Evolutionary conservation across 1,284 basidiomycete species (phyloP).

Genomic region (Cryptococcus maquisensis): DNA sequence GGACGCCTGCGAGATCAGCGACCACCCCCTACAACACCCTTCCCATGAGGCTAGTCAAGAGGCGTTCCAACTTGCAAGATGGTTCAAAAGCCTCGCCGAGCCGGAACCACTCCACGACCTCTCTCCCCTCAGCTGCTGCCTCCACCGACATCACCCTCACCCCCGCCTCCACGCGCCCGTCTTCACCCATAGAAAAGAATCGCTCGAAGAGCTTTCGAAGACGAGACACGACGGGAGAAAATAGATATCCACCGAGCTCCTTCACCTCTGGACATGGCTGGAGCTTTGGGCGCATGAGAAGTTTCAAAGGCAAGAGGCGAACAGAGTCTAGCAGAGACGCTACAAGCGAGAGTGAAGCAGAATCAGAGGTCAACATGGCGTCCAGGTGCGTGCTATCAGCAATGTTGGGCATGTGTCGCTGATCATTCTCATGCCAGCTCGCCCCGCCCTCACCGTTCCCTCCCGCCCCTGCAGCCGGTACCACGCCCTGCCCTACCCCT

Average conservation of each 20-base stretch:
- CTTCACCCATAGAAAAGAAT: not conserved
- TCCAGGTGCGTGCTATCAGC: not conserved
- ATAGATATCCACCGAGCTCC: not conserved
- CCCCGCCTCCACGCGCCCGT: not conserved
- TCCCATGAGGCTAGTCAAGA: not conserved
- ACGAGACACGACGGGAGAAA: not conserved
- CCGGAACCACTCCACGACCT: not conserved
- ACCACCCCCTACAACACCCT: not conserved
- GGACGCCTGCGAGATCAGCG: too few species aligned
- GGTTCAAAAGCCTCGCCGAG: not conserved
- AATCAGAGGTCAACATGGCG: not conserved
- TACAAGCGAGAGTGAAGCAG: not conserved
- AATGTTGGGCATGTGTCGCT: not conserved
- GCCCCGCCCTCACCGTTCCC: not conserved
- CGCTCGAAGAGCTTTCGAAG: not conserved
- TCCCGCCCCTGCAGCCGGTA: not conserved
- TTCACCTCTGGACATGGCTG: slow-evolving; percentile 4
- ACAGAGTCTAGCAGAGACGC: not conserved
- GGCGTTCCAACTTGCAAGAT: not conserved
- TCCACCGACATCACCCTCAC: not conserved
- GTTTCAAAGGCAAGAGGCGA: slow-evolving; percentile 7
- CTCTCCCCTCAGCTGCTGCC: not conserved
- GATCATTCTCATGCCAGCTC: not conserved
- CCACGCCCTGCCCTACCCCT: too few species aligned
- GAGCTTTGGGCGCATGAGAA: slow-evolving; percentile 14